Evolutionary conservation across 2,329 filamentous ascomycete genomes (phyloP).

Genomic region (Neobulgaria alba): DNA sequence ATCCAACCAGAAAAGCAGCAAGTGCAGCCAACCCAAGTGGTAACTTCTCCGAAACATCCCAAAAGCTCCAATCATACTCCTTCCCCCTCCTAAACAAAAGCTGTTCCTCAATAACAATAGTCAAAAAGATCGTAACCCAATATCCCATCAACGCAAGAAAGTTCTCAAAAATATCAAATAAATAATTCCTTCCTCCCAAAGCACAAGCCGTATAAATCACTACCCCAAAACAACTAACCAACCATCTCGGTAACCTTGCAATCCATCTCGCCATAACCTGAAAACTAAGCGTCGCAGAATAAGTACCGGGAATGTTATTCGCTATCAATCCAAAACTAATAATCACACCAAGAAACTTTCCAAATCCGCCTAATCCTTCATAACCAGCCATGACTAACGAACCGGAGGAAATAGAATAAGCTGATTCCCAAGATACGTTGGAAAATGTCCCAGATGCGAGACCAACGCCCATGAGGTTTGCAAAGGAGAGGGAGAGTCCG

Average conservation of each 20-base stretch:
- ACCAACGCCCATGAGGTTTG: constrained; percentile 12
- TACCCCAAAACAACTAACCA: constrained; percentile 53
- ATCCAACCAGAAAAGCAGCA: constrained; percentile 51
- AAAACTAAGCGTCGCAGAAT: constrained; percentile 54
- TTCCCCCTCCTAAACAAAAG: constrained; percentile 50
- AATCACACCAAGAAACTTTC: constrained; percentile 56
- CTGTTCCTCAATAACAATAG: constrained; percentile 53
- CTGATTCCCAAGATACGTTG: constrained; percentile 9
- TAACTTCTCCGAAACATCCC: constrained; percentile 46
- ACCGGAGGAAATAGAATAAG: constrained; percentile 10
- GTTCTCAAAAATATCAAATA: constrained; percentile 33
- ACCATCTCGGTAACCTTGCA: constrained; percentile 46
- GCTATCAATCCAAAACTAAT: constrained; percentile 54
- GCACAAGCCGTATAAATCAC: constrained; percentile 55
- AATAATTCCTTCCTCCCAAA: constrained; percentile 27
- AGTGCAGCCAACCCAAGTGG: constrained; percentile 55
- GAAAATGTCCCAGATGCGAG: constrained; percentile 11
- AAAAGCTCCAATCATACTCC: constrained; percentile 47
- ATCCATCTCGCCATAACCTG: constrained; percentile 53
- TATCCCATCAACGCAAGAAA: constrained; percentile 50
- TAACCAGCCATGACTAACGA: constrained; percentile 31
- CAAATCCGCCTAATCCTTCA: constrained; percentile 48
- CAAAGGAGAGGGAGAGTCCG: constrained; percentile 9
- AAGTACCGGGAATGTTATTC: constrained; percentile 56
- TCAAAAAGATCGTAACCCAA: constrained; percentile 47